A percentile compares a stretch with the other conserved stretches of the same genome.
These are phyloP conservation scores for Aegilops longissima DNA, from an alignment of 176 grass and related monocot species.

Conservation along the genomic window DNA sequence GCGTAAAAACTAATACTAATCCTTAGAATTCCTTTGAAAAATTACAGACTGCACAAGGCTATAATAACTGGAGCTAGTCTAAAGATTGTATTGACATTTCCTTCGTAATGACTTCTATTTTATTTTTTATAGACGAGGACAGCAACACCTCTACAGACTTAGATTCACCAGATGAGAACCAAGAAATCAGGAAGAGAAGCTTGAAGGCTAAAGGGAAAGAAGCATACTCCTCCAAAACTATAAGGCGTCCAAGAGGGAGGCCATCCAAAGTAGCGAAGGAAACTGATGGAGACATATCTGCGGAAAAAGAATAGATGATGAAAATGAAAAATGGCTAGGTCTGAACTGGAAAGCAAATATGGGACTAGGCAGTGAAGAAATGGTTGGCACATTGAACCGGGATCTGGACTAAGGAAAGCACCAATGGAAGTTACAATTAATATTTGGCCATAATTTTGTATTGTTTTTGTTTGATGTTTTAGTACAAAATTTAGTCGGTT, in stretches of 20 bases:
- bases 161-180: background rate
- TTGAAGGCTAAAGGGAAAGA: background rate
- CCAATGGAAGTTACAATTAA: too few species aligned
- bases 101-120: background rate
- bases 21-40: background rate
- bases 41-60: background rate
- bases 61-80: background rate
- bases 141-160: background rate
- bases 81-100: background rate
- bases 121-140: background rate
- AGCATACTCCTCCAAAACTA: background rate
- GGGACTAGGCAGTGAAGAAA: too few species aligned
- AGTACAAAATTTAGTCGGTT: too few species aligned
- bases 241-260: background rate
- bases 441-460: too few species aligned
- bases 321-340: too few species aligned
- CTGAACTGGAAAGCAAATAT: too few species aligned
- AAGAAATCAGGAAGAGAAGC: background rate
- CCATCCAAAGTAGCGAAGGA: background rate
- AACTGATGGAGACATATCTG: background rate
- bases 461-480: too few species aligned
- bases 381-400: too few species aligned
- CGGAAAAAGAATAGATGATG: too few species aligned
- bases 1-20: background rate
- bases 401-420: too few species aligned